Conservation (phyloP, 1,284 basidiomycete genomes). For the Ceratobasidium sp. region DNA sequence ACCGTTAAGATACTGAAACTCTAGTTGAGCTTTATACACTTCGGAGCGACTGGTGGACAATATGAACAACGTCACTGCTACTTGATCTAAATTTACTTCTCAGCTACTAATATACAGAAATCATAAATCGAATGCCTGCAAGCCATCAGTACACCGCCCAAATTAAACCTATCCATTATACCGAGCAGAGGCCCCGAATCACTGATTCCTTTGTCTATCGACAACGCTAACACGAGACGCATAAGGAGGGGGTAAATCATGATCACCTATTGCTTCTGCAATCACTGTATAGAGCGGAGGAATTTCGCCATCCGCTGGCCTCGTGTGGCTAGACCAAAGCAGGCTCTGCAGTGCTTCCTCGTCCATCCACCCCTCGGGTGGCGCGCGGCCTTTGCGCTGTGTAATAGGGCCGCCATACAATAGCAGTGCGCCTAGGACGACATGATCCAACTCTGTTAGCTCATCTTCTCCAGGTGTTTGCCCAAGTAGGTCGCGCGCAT, state of each 20-base stretch:
- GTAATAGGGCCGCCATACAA: background rate
- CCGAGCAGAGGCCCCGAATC: too few relatives aligned
- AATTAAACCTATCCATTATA: background rate
- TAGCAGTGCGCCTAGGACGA: slow-evolving; percentile 22
- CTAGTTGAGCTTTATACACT: too few relatives aligned
- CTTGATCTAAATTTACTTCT: too few relatives aligned
- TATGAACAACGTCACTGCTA: too few relatives aligned
- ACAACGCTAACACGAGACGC: background rate
- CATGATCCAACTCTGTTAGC: slow-evolving; percentile 34
- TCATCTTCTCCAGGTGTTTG: slow-evolving; percentile 4
- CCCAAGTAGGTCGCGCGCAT: slow-evolving; percentile 3
- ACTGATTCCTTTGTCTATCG: background rate
- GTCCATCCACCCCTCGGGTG: background rate
- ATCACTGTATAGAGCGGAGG: slow-evolving; percentile 1
- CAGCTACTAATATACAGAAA: too few relatives aligned
- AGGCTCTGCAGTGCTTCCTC: slow-evolving; percentile 13
- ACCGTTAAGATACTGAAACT: too few relatives aligned
- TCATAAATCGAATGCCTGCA: too few relatives aligned
- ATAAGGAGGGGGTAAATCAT: slow-evolving; percentile 9
- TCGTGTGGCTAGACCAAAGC: background rate
- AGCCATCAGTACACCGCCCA: background rate
- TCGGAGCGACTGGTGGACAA: too few relatives aligned
- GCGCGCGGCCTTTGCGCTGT: background rate
- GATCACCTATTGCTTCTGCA: background rate
- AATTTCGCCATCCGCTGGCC: background rate